Base-by-base conservation (phyloP, 1,139 yeast genomes). In the Hansenula lynferdii region DNA sequence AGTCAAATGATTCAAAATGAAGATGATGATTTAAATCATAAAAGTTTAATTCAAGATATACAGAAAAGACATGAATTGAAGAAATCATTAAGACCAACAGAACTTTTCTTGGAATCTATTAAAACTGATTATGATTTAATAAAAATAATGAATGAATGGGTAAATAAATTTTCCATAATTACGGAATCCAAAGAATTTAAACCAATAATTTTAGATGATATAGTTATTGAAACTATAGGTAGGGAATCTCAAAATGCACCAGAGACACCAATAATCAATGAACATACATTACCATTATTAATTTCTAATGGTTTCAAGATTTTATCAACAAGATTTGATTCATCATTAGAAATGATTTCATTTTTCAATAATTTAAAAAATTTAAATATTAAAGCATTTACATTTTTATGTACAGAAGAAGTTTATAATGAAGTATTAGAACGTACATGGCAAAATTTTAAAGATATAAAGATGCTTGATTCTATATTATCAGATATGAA, bases 261-360 rank as follows among this genome's bases (percentile, higher is more conserved):
- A 26, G 87, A 79, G 42, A 92, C 94, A 45, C 85, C 76, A 56
- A 83, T 77, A 50, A 84, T 84, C 61, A 85, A 69, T 43, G 36
- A 41, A 28, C 38, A 23, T 16, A 57, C 44, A 25, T 47, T 43
- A 23, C 55, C 50, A 16, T 35, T 43, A n/a, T 41, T 44, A 28
- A 43, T 48, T 33, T 38, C 40, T 17, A 44, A 42, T 54, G 56
- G 50, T 11, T 54, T 47, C 30, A 35, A 42, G 17, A 47, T 54
- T 2, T 48, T 67, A 36, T 37, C 50, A 6, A 42, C 45, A 6
- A 50, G 54, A 11, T 68, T 63, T 43, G 45, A 50, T 10, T 60
- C 65, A 8, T 67, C 71, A 5, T 48, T 57, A 4, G 63, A 61
- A 3, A 71, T 72, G 1, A 40, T 67, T 8, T 47, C 69, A 3